These are phyloP conservation scores for Ophiosphaerella herpotricha DNA, from an alignment of 2,329 filamentous ascomycete genomes.

Conservation along the genomic window DNA sequence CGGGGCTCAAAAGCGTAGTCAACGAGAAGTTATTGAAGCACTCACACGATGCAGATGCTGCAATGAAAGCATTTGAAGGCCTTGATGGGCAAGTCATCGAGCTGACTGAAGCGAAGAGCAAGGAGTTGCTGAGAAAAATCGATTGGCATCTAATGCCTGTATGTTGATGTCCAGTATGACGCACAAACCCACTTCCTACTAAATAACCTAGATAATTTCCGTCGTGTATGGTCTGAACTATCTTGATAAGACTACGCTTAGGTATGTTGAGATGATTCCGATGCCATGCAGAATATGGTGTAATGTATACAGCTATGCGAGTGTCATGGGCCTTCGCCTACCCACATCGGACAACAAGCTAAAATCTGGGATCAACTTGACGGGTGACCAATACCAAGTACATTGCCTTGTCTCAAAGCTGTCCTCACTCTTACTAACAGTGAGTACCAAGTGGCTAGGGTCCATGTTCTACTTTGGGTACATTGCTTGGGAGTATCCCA, in stretches of 20 bases:
- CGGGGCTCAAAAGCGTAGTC: slow-evolving; percentile 18
- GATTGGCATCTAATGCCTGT: slow-evolving; percentile 66
- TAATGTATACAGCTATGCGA: slow-evolving; percentile 47
- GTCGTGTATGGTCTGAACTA: slow-evolving; percentile 64
- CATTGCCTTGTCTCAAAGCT: too few relatives aligned
- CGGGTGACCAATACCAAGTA: slow-evolving; percentile 54
- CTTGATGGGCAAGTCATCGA: slow-evolving; percentile 57
- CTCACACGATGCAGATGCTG: slow-evolving; percentile 63
- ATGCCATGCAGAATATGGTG: too few relatives aligned
- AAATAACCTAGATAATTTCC: slow-evolving; percentile 55
- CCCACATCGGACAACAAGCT: slow-evolving; percentile 34
- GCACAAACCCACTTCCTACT: not conserved
- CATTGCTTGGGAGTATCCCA: slow-evolving; percentile 68
- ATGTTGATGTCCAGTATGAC: slow-evolving; percentile 3
- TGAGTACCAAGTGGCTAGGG: slow-evolving; percentile 48
- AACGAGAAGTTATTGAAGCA: slow-evolving; percentile 49
- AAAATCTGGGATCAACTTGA: slow-evolving; percentile 50
- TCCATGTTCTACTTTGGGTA: slow-evolving; percentile 61
- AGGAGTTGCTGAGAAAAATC: slow-evolving; percentile 63
- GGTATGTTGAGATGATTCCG: too few relatives aligned
- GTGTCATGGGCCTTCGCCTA: slow-evolving; percentile 55
- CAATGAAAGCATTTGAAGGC: slow-evolving; percentile 60
- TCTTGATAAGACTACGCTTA: slow-evolving; percentile 63
- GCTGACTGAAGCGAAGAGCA: slow-evolving; percentile 62
- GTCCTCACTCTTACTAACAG: too few relatives aligned